A percentile compares a stretch with the other conserved stretches of the same genome.
These are phyloP conservation scores for Cyclospora cayetanensis DNA, from an alignment of 169 alveolate species.

Conservation along the genomic window DNA sequence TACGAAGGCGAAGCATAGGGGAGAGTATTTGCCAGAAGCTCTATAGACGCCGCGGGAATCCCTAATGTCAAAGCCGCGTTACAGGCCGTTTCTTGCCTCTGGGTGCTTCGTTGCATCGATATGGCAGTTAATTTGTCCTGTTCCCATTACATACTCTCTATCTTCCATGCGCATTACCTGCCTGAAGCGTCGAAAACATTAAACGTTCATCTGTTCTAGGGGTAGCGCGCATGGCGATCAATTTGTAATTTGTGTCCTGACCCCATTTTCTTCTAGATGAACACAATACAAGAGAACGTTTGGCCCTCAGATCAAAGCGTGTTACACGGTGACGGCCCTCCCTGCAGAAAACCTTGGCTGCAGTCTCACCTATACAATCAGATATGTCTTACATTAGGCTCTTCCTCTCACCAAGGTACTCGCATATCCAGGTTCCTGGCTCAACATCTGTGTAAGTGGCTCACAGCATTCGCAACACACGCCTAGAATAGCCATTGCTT, in stretches of 20 bases:
- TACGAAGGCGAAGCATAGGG: no score
- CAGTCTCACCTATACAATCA: background rate
- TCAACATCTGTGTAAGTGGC: background rate
- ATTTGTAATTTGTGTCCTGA: no score
- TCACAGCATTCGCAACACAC: background rate
- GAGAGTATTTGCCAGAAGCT: no score
- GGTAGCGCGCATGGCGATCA: background rate
- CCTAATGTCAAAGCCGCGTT: no score
- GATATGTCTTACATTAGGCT: background rate
- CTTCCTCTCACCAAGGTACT: constrained; percentile 34
- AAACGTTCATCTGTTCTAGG: background rate
- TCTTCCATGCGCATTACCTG: constrained; percentile 39
- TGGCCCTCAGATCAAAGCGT: no score
- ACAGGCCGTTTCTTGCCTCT: background rate
- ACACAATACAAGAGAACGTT: no score
- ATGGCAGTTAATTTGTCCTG: constrained; percentile 48
- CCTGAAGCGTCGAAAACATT: background rate
- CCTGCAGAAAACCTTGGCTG: background rate
- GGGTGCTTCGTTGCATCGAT: constrained; percentile 49
- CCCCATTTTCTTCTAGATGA: no score
- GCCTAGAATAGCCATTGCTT: background rate
- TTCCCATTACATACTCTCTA: constrained; percentile 50
- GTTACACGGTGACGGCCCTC: no score
- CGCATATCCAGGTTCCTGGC: constrained; percentile 52
- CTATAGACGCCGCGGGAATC: no score